Evolutionary conservation across 495 filamentous ascomycete genomes (phyloP), one percentile per base, ranked within the genome.

Genomic region (Talaromyces trachyspermus): DNA sequence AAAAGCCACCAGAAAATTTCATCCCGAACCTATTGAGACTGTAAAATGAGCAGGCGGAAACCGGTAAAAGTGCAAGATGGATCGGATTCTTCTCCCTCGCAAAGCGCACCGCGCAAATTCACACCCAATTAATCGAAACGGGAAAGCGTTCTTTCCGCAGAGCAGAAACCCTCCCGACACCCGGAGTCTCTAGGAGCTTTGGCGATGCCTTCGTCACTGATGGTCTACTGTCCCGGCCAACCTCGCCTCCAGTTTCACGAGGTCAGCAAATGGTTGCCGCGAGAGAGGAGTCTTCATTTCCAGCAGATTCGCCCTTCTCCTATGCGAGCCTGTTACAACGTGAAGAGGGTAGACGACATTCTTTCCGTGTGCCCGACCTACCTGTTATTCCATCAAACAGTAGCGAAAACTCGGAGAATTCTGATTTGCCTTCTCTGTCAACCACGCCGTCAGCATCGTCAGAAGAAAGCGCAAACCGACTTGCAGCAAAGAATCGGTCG

Each of bases 91-190:
- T 48, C 26, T 43, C 41, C 17, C 40, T 38, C 17, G 53, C 46
- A 38, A 48, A 14, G 55, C 48, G 14, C 49, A 49, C 60, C 59
- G 50, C 62, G 75, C 41, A 74, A 65, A 51, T 83, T 83, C 50
- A 63, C 69, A 18, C 80, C 79, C 69, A 80, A 43, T 59, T 83
- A 22, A 74, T 82, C 38, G 78, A 79, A 56, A 81, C 76, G 3
- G 71, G 68, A 2, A 64, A 61, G 45, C 70, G 71, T 29, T 75
- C 71, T n/a, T 62, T 65, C 64, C 70, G 51, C 59, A 70, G 55
- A 57, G 61, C 44, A 58, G 59, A 41, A 53, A 64, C 43, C 18
- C 15, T 35, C 2, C 44, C 29, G 1, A 24, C 23, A 14, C 44
- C 12, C 43, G 30, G 18, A 49, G 51, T 24, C 51, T 52, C 29